A percentile compares a stretch with the other conserved stretches of the same genome.
These are phyloP conservation scores for Luzula sylvatica DNA, from an alignment of 176 grass and related monocot species.

Conservation along the genomic window DNA sequence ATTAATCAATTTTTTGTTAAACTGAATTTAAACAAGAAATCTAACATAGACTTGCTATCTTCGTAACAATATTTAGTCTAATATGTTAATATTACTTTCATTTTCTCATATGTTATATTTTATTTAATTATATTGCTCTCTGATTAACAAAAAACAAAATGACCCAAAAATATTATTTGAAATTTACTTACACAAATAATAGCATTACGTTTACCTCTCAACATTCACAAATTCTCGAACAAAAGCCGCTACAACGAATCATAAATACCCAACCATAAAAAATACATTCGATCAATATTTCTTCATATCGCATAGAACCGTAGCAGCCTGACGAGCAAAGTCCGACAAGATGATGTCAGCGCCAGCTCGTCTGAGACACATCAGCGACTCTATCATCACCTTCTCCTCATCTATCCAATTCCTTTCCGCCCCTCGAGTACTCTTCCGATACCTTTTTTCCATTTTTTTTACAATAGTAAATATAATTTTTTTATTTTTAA, in stretches of 20 bases:
- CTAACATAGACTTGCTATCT: too few species aligned
- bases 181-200: too few species aligned
- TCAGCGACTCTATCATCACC: constrained; percentile 96
- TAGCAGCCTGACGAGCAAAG: constrained; percentile 82
- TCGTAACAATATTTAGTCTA: too few species aligned
- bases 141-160: too few species aligned
- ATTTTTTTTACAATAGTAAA: neutral
- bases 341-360: constrained; percentile 87
- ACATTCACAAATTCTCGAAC: too few species aligned
- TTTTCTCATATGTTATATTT: too few species aligned
- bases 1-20: too few species aligned
- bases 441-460: constrained; percentile 72
- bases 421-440: constrained; percentile 62
- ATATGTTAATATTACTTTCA: too few species aligned
- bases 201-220: too few species aligned
- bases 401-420: constrained; percentile 94
- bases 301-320: constrained; percentile 47
- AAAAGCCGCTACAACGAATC: neutral
- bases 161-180: too few species aligned
- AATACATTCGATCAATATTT: constrained; percentile 7
- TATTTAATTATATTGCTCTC: too few species aligned
- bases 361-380: constrained; percentile 70
- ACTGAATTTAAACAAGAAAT: too few species aligned
- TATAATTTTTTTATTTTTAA: neutral
- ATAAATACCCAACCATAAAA: neutral